phyloP scores from a whole-genome alignment of 768 basidiomycete genomes.

The Trametes maxima region DNA sequence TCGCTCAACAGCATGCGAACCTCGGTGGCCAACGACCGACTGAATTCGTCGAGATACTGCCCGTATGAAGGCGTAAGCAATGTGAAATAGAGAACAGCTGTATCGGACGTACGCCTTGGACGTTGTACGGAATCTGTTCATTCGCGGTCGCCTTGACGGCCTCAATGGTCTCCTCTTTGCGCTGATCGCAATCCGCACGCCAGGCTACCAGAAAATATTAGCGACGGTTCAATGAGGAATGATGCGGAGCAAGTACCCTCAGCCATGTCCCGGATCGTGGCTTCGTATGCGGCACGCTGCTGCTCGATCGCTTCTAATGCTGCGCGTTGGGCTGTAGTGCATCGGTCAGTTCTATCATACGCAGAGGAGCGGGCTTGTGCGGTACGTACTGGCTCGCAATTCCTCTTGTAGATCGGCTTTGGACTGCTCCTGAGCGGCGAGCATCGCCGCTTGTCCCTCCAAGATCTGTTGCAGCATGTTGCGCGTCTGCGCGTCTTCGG shows the following conservation, averaged over 20 bases:
- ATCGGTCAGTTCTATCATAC: background rate
- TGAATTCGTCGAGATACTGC: slow-evolving; percentile 87
- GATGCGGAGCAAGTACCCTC: slow-evolving; percentile 17
- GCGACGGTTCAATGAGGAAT: background rate
- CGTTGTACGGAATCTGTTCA: slow-evolving; percentile 81
- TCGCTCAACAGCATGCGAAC: slow-evolving; percentile 82
- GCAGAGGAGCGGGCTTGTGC: background rate
- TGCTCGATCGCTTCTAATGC: slow-evolving; percentile 21
- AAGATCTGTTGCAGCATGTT: slow-evolving; percentile 64
- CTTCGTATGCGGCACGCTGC: slow-evolving; percentile 20
- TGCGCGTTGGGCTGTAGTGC: slow-evolving; percentile 21
- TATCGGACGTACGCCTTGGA: slow-evolving; percentile 65
- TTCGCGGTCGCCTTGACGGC: slow-evolving; percentile 71
- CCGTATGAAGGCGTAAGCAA: slow-evolving; percentile 5
- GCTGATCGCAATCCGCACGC: slow-evolving; percentile 58
- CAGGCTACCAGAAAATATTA: slow-evolving; percentile 46
- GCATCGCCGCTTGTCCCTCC: slow-evolving; percentile 60
- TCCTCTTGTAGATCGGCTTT: slow-evolving; percentile 55
- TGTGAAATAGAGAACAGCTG: background rate
- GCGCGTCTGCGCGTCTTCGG: slow-evolving; percentile 54
- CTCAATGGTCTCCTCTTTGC: slow-evolving; percentile 60
- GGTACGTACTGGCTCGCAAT: slow-evolving; percentile 41
- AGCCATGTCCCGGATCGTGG: slow-evolving; percentile 24
- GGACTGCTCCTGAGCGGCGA: slow-evolving; percentile 58
- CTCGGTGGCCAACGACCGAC: slow-evolving; percentile 79